Evolutionary conservation across 306 rosid genomes (phyloP).

Genomic region (Lagenaria siceraria): DNA sequence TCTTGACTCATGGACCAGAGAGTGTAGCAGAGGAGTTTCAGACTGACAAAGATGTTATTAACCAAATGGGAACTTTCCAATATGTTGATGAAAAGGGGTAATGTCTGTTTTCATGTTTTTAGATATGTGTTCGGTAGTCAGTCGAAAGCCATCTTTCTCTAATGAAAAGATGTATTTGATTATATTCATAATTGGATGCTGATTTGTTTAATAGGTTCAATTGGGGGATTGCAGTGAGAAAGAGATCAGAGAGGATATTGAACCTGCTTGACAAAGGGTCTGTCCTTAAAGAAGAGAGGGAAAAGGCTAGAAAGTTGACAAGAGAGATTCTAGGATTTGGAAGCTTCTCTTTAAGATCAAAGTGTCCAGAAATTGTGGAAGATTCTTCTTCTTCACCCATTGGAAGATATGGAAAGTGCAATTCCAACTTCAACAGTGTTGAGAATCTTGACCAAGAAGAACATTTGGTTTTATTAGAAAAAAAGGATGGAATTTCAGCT

Average conservation of each 20-base stretch:
- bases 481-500: slow-evolving; percentile 6
- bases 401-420: slow-evolving; percentile 24
- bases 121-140: no score
- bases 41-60: slow-evolving; percentile 44
- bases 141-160: no score
- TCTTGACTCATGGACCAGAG: slow-evolving; percentile 93
- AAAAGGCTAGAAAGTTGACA: slow-evolving; percentile 55
- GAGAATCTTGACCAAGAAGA: slow-evolving; percentile 25
- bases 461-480: not conserved
- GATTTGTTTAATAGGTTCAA: slow-evolving; percentile 50
- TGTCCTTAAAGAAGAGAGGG: slow-evolving; percentile 72
- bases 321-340: slow-evolving; percentile 94
- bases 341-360: slow-evolving; percentile 45
- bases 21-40: slow-evolving; percentile 73
- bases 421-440: slow-evolving; percentile 24
- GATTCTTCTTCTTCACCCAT: slow-evolving; percentile 36
- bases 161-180: not conserved
- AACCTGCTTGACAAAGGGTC: slow-evolving; percentile 45
- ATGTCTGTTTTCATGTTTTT: no score
- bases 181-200: not conserved
- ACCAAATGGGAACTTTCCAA: slow-evolving; percentile 54
- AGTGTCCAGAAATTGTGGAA: slow-evolving; percentile 26
- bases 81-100: slow-evolving; percentile 64
- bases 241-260: slow-evolving; percentile 59
- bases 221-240: slow-evolving; percentile 81